Conservation (phyloP, 208 protist species). For the Leishmania mexicana region DNA sequence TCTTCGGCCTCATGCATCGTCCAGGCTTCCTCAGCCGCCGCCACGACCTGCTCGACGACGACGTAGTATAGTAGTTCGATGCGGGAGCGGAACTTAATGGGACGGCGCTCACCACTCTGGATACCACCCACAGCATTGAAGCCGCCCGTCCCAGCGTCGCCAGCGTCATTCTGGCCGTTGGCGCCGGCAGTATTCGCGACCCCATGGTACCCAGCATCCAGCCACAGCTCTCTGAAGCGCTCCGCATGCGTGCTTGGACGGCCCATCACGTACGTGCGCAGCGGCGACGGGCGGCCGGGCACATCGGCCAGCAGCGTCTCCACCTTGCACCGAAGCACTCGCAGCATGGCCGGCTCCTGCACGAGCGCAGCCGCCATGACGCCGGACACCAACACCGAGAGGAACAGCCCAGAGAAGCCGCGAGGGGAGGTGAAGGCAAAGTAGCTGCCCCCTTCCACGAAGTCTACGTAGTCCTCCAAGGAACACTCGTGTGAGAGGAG, state of each 20-base stretch:
- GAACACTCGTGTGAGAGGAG: conserved; percentile 57
- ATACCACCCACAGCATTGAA: conserved; percentile 24
- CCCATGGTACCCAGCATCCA: conserved; percentile 24
- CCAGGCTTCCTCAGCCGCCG: conserved; percentile 65
- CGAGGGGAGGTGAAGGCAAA: conserved; percentile 28
- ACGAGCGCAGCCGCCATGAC: conserved; percentile 29
- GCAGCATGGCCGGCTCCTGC: conserved; percentile 35
- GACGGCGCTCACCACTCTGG: conserved; percentile 3
- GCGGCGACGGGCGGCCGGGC: conserved; percentile 38
- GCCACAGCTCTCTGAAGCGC: conserved; percentile 85
- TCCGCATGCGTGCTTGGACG: conserved; percentile 59
- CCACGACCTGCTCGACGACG: conserved; percentile 59
- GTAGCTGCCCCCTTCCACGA: conserved; percentile 46
- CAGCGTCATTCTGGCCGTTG: neutral
- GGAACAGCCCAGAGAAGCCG: conserved; percentile 46
- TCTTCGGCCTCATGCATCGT: conserved; percentile 15
- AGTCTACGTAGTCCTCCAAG: conserved; percentile 73
- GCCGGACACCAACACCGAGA: conserved; percentile 35
- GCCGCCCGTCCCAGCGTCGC: neutral
- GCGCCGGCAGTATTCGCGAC: neutral
- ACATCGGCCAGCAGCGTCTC: conserved; percentile 60
- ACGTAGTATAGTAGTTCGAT: conserved; percentile 78
- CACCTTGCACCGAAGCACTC: conserved; percentile 53
- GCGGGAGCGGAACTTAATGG: conserved; percentile 76
- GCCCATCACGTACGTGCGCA: conserved; percentile 57